Evolutionary conservation across 176 grass and related monocot genomes (phyloP).

Genomic region (Elymus sibiricus): DNA sequence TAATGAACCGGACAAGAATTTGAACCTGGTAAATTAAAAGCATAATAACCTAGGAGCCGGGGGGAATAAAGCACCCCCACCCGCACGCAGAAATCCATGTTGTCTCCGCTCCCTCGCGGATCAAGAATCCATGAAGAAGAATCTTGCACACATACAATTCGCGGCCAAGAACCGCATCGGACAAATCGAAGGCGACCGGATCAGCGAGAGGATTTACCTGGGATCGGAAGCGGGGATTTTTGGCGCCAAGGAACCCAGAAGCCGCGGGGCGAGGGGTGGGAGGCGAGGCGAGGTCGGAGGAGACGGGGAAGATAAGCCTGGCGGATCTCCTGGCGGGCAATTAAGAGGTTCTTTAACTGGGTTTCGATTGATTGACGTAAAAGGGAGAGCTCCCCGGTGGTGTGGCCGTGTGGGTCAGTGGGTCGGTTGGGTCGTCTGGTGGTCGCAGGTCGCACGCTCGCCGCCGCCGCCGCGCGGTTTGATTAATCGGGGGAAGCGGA

Average conservation of each 20-base stretch:
- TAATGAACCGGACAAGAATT: not conserved
- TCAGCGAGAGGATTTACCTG: conserved; percentile 16
- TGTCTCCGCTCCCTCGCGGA: not conserved
- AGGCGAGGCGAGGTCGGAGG: not conserved
- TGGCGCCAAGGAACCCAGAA: conserved; percentile 4
- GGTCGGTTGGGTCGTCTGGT: not conserved
- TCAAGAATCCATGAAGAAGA: not conserved
- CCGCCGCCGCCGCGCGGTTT: not conserved
- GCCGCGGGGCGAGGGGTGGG: not conserved
- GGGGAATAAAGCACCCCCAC: not conserved
- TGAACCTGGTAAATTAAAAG: not conserved
- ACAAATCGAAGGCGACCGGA: not conserved
- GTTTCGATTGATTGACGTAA: not conserved
- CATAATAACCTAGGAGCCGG: not conserved
- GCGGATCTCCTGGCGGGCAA: conserved; percentile 10
- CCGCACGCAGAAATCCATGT: not conserved
- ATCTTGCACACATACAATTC: not conserved
- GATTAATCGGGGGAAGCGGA: not conserved
- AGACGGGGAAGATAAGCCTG: not conserved
- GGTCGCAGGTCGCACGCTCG: not conserved
- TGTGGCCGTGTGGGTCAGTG: not conserved
- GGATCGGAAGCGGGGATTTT: not conserved
- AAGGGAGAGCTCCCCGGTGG: not conserved
- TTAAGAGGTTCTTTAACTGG: conserved; percentile 6
- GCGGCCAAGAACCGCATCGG: not conserved